Evolutionary conservation across 73 alveolate genomes (phyloP).

Genomic region (Paramecium octaurelia): DNA sequence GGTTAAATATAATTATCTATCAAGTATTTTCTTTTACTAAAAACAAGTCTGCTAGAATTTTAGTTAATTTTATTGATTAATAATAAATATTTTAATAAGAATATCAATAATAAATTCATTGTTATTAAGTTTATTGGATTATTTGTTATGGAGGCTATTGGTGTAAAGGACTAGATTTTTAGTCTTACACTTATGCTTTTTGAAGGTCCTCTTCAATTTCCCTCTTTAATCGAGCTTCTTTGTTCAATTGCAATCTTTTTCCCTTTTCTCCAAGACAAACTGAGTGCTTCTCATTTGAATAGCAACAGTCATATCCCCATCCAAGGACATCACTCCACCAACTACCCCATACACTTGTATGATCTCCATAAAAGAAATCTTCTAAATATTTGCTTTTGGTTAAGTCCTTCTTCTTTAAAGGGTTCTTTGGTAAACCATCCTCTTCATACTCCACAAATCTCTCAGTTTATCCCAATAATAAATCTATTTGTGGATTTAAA

Average conservation of each 20-base stretch:
- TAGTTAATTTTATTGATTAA: not conserved
- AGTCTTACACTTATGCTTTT: not conserved
- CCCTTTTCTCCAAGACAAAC: constrained; percentile 71
- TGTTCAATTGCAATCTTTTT: constrained; percentile 42
- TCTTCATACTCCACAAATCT: constrained; percentile 29
- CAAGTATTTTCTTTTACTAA: not conserved
- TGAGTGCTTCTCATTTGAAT: constrained; percentile 55
- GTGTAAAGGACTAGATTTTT: not conserved
- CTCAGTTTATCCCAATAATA: not conserved
- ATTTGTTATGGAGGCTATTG: not conserved
- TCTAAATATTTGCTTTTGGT: constrained; percentile 58
- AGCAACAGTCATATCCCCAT: constrained; percentile 81
- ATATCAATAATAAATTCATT: not conserved
- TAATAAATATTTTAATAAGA: no score
- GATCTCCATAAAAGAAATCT: constrained; percentile 67
- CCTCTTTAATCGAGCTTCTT: not conserved
- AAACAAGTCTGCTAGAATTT: not conserved
- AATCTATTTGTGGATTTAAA: not conserved
- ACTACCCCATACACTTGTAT: constrained; percentile 74
- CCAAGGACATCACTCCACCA: constrained; percentile 73
- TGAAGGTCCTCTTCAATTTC: not conserved
- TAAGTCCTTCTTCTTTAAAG: not conserved
- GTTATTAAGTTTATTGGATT: not conserved
- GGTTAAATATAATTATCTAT: not conserved
- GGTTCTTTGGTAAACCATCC: not conserved